Evolutionary conservation across 768 basidiomycete genomes (phyloP), one percentile per base, ranked within the genome.

Genomic region (Peribolospora baueri): DNA sequence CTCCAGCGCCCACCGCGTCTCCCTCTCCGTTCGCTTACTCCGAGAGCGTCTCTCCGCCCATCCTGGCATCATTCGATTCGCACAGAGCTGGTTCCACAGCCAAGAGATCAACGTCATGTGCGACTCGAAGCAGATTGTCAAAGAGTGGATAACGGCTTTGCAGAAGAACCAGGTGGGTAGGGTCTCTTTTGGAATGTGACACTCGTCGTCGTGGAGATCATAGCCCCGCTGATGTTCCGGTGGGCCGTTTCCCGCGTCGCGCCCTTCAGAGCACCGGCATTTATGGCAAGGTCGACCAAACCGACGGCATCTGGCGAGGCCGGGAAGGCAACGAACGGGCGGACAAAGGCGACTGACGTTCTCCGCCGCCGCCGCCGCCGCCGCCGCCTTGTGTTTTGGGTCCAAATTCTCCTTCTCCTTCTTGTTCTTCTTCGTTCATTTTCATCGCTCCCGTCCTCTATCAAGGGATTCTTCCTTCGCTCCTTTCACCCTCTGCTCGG

Each of bases 31-130:
- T 11, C 42, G n/a, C 51, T 46, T 25, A 25, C 36, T 25, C 49
- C 48, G 52, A 57, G 48, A 65, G 25, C 40, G 46, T 56, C 5
- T 46, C 38, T 50, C 8, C n/a, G 46, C 38, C 7, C 14, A 45
- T 13, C 7, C 39, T 41, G 25, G 25, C 25, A 6, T 5, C 7
- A 11, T 8, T 47, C 10, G 61, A 72, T 77, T 78, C 57, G 74
- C 76, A 5, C 80, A 81, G 61, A 75, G 73, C 4, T 81, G 79
- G 79, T 80, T 72, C 68, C 81, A 82, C 65, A 76, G 75, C 47
- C 76, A 79, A 57, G 81, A 82, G 61, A 70, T 76, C 60, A 81
- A 82, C 63, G 67, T 79, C 56, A 73, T 80, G 70, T 68, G 79
- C 48, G 77, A 79, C 63, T 73, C 70, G 36, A 65, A 69, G n/a